Percentiles rank a stretch among this genome's conserved stretches.
Conservation (phyloP, 1,139 yeast genomes). For the Blastobotrys petasosporus region DNA sequence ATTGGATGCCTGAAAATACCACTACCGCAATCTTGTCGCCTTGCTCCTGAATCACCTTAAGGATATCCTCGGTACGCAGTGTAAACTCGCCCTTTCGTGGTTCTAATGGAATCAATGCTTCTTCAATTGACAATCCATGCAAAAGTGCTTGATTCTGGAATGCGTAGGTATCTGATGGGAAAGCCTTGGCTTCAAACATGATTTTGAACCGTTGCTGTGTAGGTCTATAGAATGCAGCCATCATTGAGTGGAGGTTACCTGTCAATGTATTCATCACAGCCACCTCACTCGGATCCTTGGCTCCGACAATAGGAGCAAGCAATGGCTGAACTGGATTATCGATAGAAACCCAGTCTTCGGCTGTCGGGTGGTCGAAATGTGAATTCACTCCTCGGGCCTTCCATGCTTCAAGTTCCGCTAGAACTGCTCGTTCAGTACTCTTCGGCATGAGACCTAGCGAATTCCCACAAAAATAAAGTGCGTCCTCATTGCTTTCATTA, state of each 20-base stretch:
- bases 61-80: slow-evolving; percentile 58
- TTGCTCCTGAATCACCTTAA: slow-evolving; percentile 49
- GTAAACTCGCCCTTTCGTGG: slow-evolving; percentile 53
- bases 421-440: slow-evolving; percentile 50
- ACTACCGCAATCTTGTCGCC: slow-evolving; percentile 66
- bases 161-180: slow-evolving; percentile 90
- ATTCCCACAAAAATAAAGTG: slow-evolving; percentile 78
- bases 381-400: slow-evolving; percentile 70
- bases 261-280: slow-evolving; percentile 88
- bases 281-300: slow-evolving; percentile 55
- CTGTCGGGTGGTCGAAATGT: slow-evolving; percentile 57
- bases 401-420: slow-evolving; percentile 77
- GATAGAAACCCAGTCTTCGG: slow-evolving; percentile 71
- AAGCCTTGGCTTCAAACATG: slow-evolving; percentile 77
- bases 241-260: slow-evolving; percentile 66
- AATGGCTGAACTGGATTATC: slow-evolving; percentile 70
- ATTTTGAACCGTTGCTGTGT: slow-evolving; percentile 55
- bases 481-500: slow-evolving; percentile 28
- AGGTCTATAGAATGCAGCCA: slow-evolving; percentile 73
- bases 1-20: slow-evolving; percentile 83
- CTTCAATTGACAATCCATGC: slow-evolving; percentile 51
- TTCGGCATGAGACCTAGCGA: slow-evolving; percentile 87
- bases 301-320: slow-evolving; percentile 73
- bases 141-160: slow-evolving; percentile 65
- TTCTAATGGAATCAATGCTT: slow-evolving; percentile 56